Evolutionary conservation across 2,329 filamentous ascomycete species (phyloP).

Genomic region (Pseudocercospora cruenta): DNA sequence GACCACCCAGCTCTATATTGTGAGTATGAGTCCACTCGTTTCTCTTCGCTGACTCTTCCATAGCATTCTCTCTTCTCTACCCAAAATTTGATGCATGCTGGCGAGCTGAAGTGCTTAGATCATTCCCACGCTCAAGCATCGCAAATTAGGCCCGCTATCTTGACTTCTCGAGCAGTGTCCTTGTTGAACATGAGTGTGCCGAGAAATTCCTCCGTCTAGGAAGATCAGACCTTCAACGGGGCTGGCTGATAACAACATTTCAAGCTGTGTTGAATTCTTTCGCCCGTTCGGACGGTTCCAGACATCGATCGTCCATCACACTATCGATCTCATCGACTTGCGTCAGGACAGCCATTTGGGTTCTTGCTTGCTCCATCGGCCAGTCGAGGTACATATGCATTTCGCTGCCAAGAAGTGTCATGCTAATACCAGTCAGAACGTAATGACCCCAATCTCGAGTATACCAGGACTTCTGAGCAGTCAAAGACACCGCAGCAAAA

Average conservation of each 20-base stretch:
- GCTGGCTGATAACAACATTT: too few relatives aligned
- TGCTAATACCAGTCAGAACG: conserved; percentile 9
- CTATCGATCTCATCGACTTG: conserved; percentile 5
- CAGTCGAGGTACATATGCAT: conserved; percentile 12
- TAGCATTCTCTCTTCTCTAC: neutral
- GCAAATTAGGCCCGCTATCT: too few relatives aligned
- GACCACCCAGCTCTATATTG: neutral
- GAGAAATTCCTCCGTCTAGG: too few relatives aligned
- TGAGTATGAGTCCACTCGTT: neutral
- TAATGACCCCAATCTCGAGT: conserved; percentile 13
- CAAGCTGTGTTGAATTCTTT: too few relatives aligned
- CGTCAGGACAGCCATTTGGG: neutral
- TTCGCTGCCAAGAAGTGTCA: conserved; percentile 13
- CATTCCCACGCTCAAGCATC: too few relatives aligned
- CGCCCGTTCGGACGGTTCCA: too few relatives aligned
- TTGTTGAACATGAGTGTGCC: too few relatives aligned
- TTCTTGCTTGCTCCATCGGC: conserved; percentile 14
- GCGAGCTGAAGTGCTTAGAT: neutral
- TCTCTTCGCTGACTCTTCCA: neutral
- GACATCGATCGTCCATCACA: conserved; percentile 7
- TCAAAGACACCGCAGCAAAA: conserved; percentile 26
- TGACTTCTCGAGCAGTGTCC: too few relatives aligned
- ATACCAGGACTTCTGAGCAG: conserved; percentile 16
- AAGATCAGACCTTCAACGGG: too few relatives aligned
- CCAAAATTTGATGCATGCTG: neutral